These are phyloP conservation scores for Mortierella polycephala DNA, from an alignment of 371 early-diverging fungal species.

Conservation along the genomic window DNA sequence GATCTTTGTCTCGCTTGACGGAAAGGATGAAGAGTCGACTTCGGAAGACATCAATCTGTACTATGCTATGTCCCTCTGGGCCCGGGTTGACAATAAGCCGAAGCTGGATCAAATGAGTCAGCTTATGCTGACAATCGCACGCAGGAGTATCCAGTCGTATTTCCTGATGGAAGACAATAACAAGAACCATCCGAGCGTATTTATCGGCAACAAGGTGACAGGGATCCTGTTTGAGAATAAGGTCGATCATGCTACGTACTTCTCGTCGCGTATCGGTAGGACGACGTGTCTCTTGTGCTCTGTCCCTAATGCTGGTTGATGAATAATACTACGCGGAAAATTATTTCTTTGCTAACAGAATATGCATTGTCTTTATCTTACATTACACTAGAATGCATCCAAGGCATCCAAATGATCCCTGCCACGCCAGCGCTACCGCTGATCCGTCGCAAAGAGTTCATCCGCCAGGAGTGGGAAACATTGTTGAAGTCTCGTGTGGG, in stretches of 20 bases:
- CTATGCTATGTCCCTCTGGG: conserved; percentile 78
- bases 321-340: neutral
- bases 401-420: conserved; percentile 84
- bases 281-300: neutral
- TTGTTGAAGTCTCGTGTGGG: conserved; percentile 51
- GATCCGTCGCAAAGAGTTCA: conserved; percentile 62
- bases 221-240: conserved; percentile 83
- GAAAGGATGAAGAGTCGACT: conserved; percentile 80
- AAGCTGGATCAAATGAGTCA: conserved; percentile 57
- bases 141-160: conserved; percentile 72
- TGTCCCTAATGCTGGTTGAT: neutral
- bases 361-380: neutral
- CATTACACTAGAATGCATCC: conserved; percentile 68
- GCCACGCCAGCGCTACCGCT: conserved; percentile 74
- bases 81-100: conserved; percentile 56
- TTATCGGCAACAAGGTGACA: conserved; percentile 71
- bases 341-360: too few relatives aligned
- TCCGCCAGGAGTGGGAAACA: conserved; percentile 67
- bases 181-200: conserved; percentile 59
- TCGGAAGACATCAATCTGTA: conserved; percentile 83
- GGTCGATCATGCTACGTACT: conserved; percentile 69
- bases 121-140: conserved; percentile 65
- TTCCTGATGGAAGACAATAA: conserved; percentile 70
- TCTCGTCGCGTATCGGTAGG: conserved; percentile 26
- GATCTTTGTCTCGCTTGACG: conserved; percentile 70